Conservation (phyloP, 371 early-diverging fungal species). For the Homolaphlyctis polyrhiza region DNA sequence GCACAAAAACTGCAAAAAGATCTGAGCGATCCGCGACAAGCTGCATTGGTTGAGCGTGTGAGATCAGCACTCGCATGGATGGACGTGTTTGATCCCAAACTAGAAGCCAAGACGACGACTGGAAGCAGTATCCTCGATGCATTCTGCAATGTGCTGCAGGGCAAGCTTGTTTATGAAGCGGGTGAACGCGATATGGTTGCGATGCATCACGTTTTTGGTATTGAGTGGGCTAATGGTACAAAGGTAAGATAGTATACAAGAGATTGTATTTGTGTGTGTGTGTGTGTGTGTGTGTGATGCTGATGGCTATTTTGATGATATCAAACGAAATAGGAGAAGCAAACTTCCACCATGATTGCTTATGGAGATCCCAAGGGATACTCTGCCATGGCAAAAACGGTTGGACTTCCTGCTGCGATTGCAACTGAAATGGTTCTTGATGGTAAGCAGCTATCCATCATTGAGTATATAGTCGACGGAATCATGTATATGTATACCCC, state of each 20-base stretch:
- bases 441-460: too few species aligned
- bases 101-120: too few species aligned
- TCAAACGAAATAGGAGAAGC: constrained; percentile 67
- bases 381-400: constrained; percentile 97
- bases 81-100: constrained; percentile 57
- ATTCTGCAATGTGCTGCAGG: constrained; percentile 91
- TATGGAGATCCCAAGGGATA: constrained; percentile 88
- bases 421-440: constrained; percentile 87
- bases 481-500: background rate
- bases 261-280: too few species aligned
- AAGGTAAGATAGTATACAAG: constrained; percentile 3
- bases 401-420: constrained; percentile 96
- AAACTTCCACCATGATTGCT: constrained; percentile 86
- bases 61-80: constrained; percentile 39
- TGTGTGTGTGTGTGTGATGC: too few species aligned
- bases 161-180: constrained; percentile 84
- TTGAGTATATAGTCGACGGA: background rate
- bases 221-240: constrained; percentile 53
- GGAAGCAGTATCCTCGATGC: constrained; percentile 67
- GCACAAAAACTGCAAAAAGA: too few species aligned
- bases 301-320: background rate
- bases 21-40: constrained; percentile 7
- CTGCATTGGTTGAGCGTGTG: constrained; percentile 4
- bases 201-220: constrained; percentile 92
- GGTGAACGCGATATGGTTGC: constrained; percentile 95